Evolutionary conservation across 345 rosid genomes (phyloP), one percentile per base, ranked within the genome.

Genomic region (Punica granatum): DNA sequence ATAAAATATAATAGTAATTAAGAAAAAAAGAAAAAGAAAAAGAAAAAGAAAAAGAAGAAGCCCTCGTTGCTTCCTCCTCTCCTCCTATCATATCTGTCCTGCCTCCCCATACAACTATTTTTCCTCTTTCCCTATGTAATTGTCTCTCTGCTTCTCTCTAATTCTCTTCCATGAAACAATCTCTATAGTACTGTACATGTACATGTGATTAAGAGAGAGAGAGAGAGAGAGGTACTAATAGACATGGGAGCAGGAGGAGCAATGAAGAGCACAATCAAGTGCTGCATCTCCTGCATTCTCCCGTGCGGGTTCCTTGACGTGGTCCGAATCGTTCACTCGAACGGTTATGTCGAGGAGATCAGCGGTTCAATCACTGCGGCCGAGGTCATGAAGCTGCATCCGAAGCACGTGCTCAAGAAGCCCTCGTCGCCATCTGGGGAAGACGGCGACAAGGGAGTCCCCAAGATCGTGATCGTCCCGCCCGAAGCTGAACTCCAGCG

Each of bases 231-330:
- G 61, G 28, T 56, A 10, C 6, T n/a, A 13, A 19, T 21, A 62
- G 25, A 6, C 12, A 61, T 33, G 56, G 68, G 68, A 31, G 43
- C 0, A 43, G 34, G 67, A 64, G 30, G 65, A 58, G 71, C 60
- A 69, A 88, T 91, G 97, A 94, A 85, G 86, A 86, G 83, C 76
- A 80, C 92, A n/a, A 89, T 94, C 61, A 80, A 96, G 68, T 94
- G 99, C 36, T 89, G 97, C 73, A 91, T 94, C 77, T 85, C 99
- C 64, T 94, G 99, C 92, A 94, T 94, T 75, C 85, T 91, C 26
- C 99, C 99, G 6, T 94, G 99, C 49, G 99, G 99, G 63, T 89
- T 91, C 6, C 90, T 94, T 0, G 99, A 94, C 75, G 97, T 94
- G 70, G 85, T 94, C 69, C 84, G 99, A 0, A 89, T 94, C 74